Evolutionary conservation across 192 early-diverging fungal species (phyloP).

Genomic region (Neocallimastix lanati): DNA sequence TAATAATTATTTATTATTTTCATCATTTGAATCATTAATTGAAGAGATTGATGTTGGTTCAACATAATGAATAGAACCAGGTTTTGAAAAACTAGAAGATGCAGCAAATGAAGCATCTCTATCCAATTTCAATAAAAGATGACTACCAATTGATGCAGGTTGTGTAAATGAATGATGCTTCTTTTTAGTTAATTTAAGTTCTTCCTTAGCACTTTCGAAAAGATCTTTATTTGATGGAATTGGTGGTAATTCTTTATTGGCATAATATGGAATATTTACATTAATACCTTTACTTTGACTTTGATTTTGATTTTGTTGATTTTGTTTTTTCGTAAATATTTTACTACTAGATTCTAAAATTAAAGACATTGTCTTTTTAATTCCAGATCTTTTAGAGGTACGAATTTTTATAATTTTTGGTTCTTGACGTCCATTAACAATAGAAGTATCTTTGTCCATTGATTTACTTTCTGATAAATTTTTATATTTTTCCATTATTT

Average conservation of each 20-base stretch:
- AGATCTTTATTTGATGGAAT: not conserved
- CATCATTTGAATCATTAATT: too few relatives aligned
- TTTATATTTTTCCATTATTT: too few relatives aligned
- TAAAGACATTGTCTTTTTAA: not conserved
- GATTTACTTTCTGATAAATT: not conserved
- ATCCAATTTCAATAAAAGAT: too few relatives aligned
- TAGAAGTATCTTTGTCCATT: not conserved
- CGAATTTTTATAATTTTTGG: not conserved
- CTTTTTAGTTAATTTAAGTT: not conserved
- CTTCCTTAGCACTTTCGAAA: not conserved
- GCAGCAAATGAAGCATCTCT: not conserved
- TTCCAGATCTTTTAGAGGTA: not conserved
- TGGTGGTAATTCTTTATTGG: not conserved
- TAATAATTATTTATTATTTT: too few relatives aligned
- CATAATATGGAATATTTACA: not conserved
- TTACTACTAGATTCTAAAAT: not conserved
- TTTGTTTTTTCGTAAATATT: not conserved
- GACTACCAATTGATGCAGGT: not conserved
- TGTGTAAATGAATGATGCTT: not conserved
- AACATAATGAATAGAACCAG: too few relatives aligned
- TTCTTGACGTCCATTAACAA: not conserved
- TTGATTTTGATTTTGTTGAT: not conserved
- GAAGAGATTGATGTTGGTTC: too few relatives aligned
- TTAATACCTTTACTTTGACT: not conserved
- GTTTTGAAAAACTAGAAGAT: not conserved